Evolutionary conservation across 768 basidiomycete genomes (phyloP), one percentile per base, ranked within the genome.

Genomic region (Boletus bicolor): DNA sequence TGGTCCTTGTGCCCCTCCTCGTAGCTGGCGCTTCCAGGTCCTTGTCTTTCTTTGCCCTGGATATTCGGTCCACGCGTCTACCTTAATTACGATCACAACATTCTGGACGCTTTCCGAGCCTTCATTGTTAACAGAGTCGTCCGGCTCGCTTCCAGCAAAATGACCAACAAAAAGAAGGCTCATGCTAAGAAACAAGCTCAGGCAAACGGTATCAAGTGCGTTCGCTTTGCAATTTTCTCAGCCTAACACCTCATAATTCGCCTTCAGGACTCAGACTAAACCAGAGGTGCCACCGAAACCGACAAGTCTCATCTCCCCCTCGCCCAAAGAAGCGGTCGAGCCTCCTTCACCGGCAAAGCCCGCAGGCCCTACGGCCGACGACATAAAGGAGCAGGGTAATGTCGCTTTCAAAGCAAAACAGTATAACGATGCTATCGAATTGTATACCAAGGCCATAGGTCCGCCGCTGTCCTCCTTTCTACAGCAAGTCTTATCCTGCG

Each of bases 361-460:
- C 0, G 49, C 56, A 26, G 82, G 82, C 26, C 70, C 74, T 24
- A 58, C 68, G 4, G 74, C 75, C 44, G 75, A 74, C 19, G 85
- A 87, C 8, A 85, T 89, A 63, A 78, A 93, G 68, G 89, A 90
- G 64, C 73, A 81, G 51, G 91, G 91, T 14, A 93, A 93, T 70
- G 73, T 75, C 3, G 78, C 85, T 1, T 93, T 92, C 74, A 91
- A 86, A 68, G 79, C 77, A 3, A 80, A 76, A 53, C 75, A 75
- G 59, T 92, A 85, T 67, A 71, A 65, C 3, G 83, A 87, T 14
- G 90, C 91, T n/a, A 77, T 89, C 55, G 84, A 86, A 24, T 71
- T 82, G 1, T 93, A 93, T 72, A 80, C 84, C 56, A 79, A 84
- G 65, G 91, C 91, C 15, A 88, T 91, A 67, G 83, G 90, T 82